phyloP scores from a whole-genome alignment of 768 basidiomycete genomes.

The Russula lepida region DNA sequence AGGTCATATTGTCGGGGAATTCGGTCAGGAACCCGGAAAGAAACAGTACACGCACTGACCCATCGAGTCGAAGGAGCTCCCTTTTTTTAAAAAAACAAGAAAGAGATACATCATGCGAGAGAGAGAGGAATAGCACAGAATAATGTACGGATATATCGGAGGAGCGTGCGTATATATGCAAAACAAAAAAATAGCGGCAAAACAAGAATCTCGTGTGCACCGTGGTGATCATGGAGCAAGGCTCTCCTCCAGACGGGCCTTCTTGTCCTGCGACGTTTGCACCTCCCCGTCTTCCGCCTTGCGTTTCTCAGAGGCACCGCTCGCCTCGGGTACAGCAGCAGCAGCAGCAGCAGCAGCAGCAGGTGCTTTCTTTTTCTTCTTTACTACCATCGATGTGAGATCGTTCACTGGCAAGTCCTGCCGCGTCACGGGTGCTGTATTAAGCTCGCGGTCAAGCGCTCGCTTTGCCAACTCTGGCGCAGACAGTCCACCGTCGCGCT shows the following conservation, averaged over 20 bases:
- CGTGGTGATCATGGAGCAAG: constrained; percentile 19
- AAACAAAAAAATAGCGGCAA: neutral
- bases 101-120: neutral
- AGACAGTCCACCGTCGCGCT: constrained; percentile 31
- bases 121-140: neutral
- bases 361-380: constrained; percentile 65
- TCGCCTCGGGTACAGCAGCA: constrained; percentile 28
- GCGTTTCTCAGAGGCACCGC: constrained; percentile 41
- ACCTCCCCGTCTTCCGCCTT: constrained; percentile 59
- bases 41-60: constrained; percentile 62
- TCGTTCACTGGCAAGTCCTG: constrained; percentile 55
- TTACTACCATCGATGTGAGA: constrained; percentile 75
- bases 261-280: constrained; percentile 49
- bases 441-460: constrained; percentile 65
- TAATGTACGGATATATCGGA: constrained; percentile 3
- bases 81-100: constrained; percentile 34
- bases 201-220: neutral
- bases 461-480: constrained; percentile 66
- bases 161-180: neutral
- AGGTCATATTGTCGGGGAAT: constrained; percentile 86
- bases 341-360: no score
- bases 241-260: constrained; percentile 46
- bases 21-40: constrained; percentile 61
- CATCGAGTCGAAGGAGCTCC: constrained; percentile 38
- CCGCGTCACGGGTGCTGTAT: constrained; percentile 31